Percentiles rank a stretch among this genome's conserved stretches.
These are phyloP conservation scores for Fusarium sp. DNA, from an alignment of 2,329 filamentous ascomycete species.

Conservation along the genomic window DNA sequence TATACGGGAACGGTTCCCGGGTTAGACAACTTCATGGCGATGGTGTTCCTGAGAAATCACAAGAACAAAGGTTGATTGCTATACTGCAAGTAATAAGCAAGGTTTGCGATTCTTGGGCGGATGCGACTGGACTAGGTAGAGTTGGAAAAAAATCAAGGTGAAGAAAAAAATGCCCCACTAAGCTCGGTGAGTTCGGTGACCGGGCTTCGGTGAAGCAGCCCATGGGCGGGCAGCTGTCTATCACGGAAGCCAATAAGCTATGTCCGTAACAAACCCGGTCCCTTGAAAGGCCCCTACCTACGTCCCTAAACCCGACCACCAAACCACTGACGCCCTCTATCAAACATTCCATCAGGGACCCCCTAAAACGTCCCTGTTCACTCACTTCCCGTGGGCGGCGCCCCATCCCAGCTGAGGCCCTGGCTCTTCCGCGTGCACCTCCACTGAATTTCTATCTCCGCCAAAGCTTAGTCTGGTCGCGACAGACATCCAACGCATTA, in stretches of 20 bases:
- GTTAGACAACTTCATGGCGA: conserved; percentile 81
- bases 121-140: conserved; percentile 27
- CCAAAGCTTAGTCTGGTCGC: conserved; percentile 36
- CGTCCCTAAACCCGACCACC: conserved; percentile 11
- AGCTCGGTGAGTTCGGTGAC: conserved; percentile 33
- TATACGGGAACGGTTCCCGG: conserved; percentile 90
- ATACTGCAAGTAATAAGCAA: conserved; percentile 23
- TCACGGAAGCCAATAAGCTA: conserved; percentile 1
- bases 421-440: conserved; percentile 44
- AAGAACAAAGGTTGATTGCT: conserved; percentile 27
- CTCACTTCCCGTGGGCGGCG: conserved; percentile 7
- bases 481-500: conserved; percentile 36
- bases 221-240: conserved; percentile 12
- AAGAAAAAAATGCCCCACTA: conserved; percentile 44
- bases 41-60: conserved; percentile 17
- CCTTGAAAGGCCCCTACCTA: conserved; percentile 13
- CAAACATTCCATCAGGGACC: conserved; percentile 17
- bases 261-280: conserved; percentile 21
- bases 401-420: conserved; percentile 40
- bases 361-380: conserved; percentile 23
- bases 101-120: conserved; percentile 30
- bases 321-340: conserved; percentile 32
- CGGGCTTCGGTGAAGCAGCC: conserved; percentile 36
- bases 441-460: conserved; percentile 44
- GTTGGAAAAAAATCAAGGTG: conserved; percentile 49